Percentiles rank a stretch among this genome's conserved stretches.
Conservation (phyloP, 768 basidiomycete genomes). For the Hemileccinum rubropunctum region DNA sequence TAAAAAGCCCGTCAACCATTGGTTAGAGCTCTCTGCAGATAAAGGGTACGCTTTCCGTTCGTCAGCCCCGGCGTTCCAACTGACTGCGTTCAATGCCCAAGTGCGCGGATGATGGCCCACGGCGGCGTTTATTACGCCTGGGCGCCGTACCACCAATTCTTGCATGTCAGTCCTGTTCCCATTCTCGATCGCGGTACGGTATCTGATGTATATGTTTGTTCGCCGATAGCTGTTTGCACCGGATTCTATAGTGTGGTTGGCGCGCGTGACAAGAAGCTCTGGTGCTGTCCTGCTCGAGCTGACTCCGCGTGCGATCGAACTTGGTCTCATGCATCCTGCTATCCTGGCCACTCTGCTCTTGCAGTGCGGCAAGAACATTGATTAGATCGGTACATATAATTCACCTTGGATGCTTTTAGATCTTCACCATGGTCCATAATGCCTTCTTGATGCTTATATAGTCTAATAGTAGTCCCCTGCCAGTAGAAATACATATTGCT, state of each 20-base stretch:
- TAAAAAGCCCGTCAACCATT: constrained; percentile 49
- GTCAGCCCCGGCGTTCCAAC: too few species aligned
- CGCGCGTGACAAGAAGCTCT: constrained; percentile 46
- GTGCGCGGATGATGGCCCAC: constrained; percentile 46
- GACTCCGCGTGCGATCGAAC: constrained; percentile 51
- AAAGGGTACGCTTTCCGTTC: constrained; percentile 32
- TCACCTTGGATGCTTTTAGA: too few species aligned
- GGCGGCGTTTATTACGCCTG: constrained; percentile 51
- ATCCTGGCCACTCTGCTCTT: constrained; percentile 54
- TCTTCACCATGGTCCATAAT: too few species aligned
- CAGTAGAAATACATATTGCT: too few species aligned
- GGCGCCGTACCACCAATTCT: constrained; percentile 51
- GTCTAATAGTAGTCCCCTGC: too few species aligned
- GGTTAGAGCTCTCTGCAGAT: constrained; percentile 54
- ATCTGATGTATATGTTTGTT: background rate
- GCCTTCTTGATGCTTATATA: too few species aligned
- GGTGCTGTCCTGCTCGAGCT: constrained; percentile 52
- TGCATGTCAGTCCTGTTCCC: constrained; percentile 43
- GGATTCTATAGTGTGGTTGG: constrained; percentile 41
- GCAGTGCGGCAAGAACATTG: constrained; percentile 61
- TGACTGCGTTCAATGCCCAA: background rate
- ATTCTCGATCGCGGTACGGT: background rate
- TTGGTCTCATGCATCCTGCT: constrained; percentile 50
- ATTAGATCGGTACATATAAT: constrained; percentile 30
- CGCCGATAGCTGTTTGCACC: constrained; percentile 45